Percentiles rank a stretch among this genome's conserved stretches.
These are phyloP conservation scores for Epichloe sylvatica DNA, from an alignment of 2,329 filamentous ascomycete species.

Conservation along the genomic window DNA sequence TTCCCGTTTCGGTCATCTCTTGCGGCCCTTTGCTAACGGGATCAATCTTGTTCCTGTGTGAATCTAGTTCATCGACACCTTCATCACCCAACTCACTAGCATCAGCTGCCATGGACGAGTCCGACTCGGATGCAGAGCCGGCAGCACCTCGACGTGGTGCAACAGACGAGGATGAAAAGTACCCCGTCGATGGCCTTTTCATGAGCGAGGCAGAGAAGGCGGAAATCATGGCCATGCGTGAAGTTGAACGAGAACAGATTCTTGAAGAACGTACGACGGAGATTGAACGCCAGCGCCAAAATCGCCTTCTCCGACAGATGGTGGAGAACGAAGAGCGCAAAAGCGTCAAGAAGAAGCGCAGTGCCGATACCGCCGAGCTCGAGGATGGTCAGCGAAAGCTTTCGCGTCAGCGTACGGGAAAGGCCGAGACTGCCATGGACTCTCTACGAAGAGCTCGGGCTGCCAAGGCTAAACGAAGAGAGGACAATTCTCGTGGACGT, in stretches of 20 bases:
- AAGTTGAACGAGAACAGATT: conserved; percentile 82
- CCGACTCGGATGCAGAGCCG: conserved; percentile 47
- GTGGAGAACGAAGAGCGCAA: conserved; percentile 51
- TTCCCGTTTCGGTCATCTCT: neutral
- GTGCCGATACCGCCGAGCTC: conserved; percentile 62
- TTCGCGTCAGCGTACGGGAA: conserved; percentile 50
- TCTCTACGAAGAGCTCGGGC: conserved; percentile 45
- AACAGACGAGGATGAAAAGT: conserved; percentile 50
- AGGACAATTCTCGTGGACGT: conserved; percentile 47
- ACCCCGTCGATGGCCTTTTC: conserved; percentile 81
- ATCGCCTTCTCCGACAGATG: conserved; percentile 65
- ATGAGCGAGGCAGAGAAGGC: conserved; percentile 58
- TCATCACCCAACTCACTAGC: conserved; percentile 60
- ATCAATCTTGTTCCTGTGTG: neutral
- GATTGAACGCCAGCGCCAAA: conserved; percentile 69
- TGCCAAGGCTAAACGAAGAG: conserved; percentile 38
- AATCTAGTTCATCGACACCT: conserved; percentile 50
- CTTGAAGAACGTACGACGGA: conserved; percentile 77
- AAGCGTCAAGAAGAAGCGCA: conserved; percentile 51
- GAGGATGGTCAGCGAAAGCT: conserved; percentile 64
- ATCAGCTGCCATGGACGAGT: conserved; percentile 84
- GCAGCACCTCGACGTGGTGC: conserved; percentile 20
- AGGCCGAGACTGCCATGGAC: conserved; percentile 53
- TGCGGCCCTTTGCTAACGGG: conserved; percentile 5
- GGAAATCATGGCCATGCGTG: conserved; percentile 71